Percentiles rank a stretch among this genome's conserved stretches.
These are phyloP conservation scores for Phytophthora parvispora DNA, from an alignment of 352 stramenopile genomes.

Conservation along the genomic window DNA sequence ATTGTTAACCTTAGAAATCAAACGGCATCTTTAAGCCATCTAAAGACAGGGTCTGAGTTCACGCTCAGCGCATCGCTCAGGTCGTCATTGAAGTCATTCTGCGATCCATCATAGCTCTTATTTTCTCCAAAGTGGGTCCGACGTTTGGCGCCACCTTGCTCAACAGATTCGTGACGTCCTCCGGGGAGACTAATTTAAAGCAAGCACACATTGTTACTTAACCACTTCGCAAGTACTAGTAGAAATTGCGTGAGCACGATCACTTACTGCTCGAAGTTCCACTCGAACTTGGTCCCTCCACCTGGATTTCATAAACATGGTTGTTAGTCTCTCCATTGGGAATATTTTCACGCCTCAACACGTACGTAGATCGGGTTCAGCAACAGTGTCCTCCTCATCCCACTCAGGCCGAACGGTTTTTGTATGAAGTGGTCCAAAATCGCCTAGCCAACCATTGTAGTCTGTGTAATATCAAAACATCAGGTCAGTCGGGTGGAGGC, in stretches of 20 bases:
- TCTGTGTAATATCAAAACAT: constrained; percentile 30
- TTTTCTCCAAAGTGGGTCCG: constrained; percentile 5
- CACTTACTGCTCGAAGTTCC: constrained; percentile 74
- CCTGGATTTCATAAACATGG: constrained; percentile 15
- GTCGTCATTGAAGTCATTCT: constrained; percentile 15
- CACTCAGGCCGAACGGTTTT: constrained; percentile 73
- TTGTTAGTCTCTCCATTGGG: not conserved
- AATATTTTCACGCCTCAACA: not conserved
- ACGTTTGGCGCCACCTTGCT: not conserved
- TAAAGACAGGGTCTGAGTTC: constrained; percentile 62
- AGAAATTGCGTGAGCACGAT: not conserved
- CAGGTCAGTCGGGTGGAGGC: not conserved
- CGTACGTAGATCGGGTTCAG: constrained; percentile 31
- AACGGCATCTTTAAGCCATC: constrained; percentile 66
- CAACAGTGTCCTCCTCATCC: constrained; percentile 37
- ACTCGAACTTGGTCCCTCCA: constrained; percentile 47
- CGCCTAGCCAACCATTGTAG: constrained; percentile 81
- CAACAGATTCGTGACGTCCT: constrained; percentile 12
- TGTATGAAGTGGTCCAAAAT: constrained; percentile 80
- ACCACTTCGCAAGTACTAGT: not conserved
- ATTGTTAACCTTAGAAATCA: constrained; percentile 28
- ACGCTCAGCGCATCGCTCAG: constrained; percentile 47
- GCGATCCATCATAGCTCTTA: constrained; percentile 8
- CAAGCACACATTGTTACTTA: constrained; percentile 2
- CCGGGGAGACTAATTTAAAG: constrained; percentile 27